phyloP scores from a whole-genome alignment of 345 rosid genomes.

The Conringia planisiliqua region DNA sequence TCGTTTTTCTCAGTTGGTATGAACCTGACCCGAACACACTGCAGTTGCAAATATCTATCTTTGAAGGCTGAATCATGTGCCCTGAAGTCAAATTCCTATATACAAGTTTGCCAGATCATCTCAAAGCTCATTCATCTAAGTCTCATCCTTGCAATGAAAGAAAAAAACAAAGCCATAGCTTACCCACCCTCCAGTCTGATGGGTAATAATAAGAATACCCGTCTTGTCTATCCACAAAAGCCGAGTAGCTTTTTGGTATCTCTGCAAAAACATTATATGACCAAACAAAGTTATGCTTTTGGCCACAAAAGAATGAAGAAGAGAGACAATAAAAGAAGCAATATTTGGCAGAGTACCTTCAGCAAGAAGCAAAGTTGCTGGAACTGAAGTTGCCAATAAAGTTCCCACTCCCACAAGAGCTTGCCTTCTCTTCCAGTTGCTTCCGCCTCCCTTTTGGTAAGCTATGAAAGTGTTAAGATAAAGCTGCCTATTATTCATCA shows the following conservation, averaged over 20 bases:
- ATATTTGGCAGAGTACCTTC: constrained; percentile 46
- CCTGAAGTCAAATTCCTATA: constrained; percentile 73
- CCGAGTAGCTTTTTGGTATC: constrained; percentile 49
- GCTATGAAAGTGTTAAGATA: background rate
- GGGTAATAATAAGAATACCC: constrained; percentile 89
- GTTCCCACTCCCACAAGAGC: constrained; percentile 64
- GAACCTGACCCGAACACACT: constrained; percentile 82
- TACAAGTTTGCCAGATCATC: background rate
- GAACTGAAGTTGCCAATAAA: constrained; percentile 47
- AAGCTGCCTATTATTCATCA: too few species aligned
- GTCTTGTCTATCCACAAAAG: constrained; percentile 64
- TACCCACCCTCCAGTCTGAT: constrained; percentile 90
- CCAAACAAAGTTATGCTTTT: background rate
- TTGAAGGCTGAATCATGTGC: constrained; percentile 93
- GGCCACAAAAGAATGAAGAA: background rate
- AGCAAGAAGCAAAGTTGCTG: constrained; percentile 53
- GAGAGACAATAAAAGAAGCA: background rate
- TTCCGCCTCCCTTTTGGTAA: constrained; percentile 26
- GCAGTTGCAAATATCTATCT: constrained; percentile 67
- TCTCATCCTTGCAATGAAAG: background rate
- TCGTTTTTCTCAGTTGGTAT: constrained; percentile 73
- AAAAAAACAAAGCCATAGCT: constrained; percentile 24
- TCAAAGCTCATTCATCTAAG: background rate
- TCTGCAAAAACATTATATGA: constrained; percentile 40
- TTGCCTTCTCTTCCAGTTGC: constrained; percentile 54